Conservation (phyloP, 129 eudicot species). For the Dittrichia graveolens region DNA sequence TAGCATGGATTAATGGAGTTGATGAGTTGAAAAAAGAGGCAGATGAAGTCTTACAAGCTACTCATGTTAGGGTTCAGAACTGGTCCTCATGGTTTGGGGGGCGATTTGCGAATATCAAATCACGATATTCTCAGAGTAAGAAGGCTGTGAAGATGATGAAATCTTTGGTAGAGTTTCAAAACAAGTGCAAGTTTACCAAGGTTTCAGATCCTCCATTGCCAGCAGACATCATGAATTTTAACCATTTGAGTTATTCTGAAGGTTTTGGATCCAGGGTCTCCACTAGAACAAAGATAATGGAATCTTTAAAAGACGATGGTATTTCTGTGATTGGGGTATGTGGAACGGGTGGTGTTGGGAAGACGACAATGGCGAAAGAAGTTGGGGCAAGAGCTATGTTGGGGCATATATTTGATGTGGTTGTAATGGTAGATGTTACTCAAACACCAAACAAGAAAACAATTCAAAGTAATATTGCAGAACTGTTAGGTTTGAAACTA, state of each 20-base stretch:
- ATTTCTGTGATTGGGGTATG: slow-evolving; percentile 43
- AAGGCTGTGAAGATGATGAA: slow-evolving; percentile 32
- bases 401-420: slow-evolving; percentile 38
- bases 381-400: slow-evolving; percentile 34
- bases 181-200: slow-evolving; percentile 7
- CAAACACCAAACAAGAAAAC: slow-evolving; percentile 26
- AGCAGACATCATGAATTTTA: slow-evolving; percentile 4
- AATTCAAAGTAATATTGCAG: slow-evolving; percentile 44
- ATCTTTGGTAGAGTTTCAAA: slow-evolving; percentile 18
- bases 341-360: slow-evolving; percentile 63
- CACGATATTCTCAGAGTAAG: slow-evolving; percentile 24
- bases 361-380: slow-evolving; percentile 48
- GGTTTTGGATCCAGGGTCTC: slow-evolving; percentile 41
- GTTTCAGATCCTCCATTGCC: slow-evolving; percentile 24
- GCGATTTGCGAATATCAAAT: slow-evolving; percentile 2
- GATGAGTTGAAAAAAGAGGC: slow-evolving; percentile 19
- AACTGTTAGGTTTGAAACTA: slow-evolving; percentile 32
- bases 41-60: slow-evolving; percentile 13
- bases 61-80: slow-evolving; percentile 5
- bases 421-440: slow-evolving; percentile 40
- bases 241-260: slow-evolving; percentile 7
- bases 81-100: slow-evolving; percentile 22
- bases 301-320: slow-evolving; percentile 26
- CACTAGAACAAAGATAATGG: slow-evolving; percentile 27
- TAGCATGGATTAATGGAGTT: slow-evolving; percentile 32